Conservation (phyloP, 1,284 basidiomycete genomes). For the Salmacisia buchloeana region DNA sequence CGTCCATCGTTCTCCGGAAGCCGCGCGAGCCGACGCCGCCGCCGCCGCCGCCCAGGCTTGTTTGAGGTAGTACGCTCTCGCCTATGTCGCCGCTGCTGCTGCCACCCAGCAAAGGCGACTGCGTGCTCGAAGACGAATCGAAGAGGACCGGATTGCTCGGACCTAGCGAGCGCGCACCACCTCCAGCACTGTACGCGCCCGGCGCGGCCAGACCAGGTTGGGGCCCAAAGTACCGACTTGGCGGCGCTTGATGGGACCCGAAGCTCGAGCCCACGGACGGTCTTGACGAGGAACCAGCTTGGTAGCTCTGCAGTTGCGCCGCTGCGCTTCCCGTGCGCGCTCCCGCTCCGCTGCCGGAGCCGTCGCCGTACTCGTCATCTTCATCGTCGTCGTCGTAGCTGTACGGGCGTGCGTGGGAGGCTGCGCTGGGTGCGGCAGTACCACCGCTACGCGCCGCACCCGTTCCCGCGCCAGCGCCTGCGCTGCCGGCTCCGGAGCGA, state of each 20-base stretch:
- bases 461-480: background rate
- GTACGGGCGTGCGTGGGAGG: background rate
- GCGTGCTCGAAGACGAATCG: background rate
- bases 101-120: constrained; percentile 4
- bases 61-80: background rate
- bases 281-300: background rate
- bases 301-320: constrained; percentile 1
- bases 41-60: too few species aligned
- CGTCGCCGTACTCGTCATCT: background rate
- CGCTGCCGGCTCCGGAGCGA: background rate
- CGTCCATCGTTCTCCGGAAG: constrained; percentile 2
- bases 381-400: background rate
- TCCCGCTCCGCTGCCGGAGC: background rate
- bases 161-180: background rate
- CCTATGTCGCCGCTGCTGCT: background rate
- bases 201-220: background rate
- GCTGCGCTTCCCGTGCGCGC: background rate
- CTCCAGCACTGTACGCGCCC: background rate
- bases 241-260: background rate
- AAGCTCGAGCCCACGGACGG: background rate
- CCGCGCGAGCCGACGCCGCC: background rate
- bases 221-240: background rate
- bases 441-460: background rate
- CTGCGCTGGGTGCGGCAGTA: background rate
- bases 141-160: constrained; percentile 1